Evolutionary conservation across 192 early-diverging fungal species (phyloP), one percentile per base, ranked within the genome.

Genomic region (Backusella westeae): DNA sequence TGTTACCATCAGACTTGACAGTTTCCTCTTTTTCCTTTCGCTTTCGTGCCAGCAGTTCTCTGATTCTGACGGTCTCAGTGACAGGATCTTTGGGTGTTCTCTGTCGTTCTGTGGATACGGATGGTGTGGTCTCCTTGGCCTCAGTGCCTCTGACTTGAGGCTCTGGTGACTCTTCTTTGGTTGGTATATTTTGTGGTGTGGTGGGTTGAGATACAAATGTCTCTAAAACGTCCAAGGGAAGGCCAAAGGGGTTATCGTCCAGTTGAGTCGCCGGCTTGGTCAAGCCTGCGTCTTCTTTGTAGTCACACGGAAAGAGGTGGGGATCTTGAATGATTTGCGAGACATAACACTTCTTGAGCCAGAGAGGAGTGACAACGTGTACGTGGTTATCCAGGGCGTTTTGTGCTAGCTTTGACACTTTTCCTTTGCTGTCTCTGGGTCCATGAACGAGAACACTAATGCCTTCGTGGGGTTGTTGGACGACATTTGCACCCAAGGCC

Each of bases 231-330:
- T 63, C 56, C 23, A 63, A 0, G 7, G 19, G 21, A 41, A 71
- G 0, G 0, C 70, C 70, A 71, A 71, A 71, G 8, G 70, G 70
- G 32, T 71, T 71, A 3, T 71, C 70, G 8, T 49, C 26, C 19
- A 32, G n/a, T 3, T 19, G 1, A 29, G 3, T 1, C 7, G 4
- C 3, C 15, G 26, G 26, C 42, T 32, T 69, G 2, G 19, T 23
- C 5, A 49, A 21, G 8, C 29, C 15, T 3, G 26, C 34, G 1
- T 36, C 19, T 4, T 29, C 14, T 32, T 46, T 32, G 14, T 44
- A 29, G 19, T 46, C 41, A 46, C 26, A 71, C 1, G 70, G 70
- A 49, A 26, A 71, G 17, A 42, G 70, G 26, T 26, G 14, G 6
- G 44, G 42, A 6, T 19, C 12, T 0, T 41, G 26, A 32, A 32